A percentile compares a stretch with the other conserved stretches of the same genome.
phyloP scores from a whole-genome alignment of 768 basidiomycete genomes.

The Hysterangium stoloniferum region DNA sequence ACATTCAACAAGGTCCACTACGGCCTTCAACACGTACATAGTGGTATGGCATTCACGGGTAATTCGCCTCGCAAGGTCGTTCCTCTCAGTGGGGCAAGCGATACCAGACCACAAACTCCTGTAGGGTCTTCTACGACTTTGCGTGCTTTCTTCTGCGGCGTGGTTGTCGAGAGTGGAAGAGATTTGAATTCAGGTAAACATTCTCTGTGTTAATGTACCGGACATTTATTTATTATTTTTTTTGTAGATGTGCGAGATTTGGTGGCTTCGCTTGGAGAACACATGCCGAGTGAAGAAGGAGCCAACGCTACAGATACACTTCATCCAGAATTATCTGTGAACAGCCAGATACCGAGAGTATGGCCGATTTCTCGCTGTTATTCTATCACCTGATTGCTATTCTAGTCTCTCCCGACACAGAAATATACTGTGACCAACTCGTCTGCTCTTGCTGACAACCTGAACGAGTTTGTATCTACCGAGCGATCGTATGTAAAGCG shows the following conservation, averaged over 20 bases:
- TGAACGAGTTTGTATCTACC: slow-evolving; percentile 83
- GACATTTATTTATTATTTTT: too few relatives aligned
- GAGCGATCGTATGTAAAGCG: slow-evolving; percentile 86
- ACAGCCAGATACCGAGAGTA: slow-evolving; percentile 16
- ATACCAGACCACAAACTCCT: slow-evolving; percentile 35
- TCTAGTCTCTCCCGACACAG: slow-evolving; percentile 17
- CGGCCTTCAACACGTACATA: neutral
- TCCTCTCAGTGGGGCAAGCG: slow-evolving; percentile 65
- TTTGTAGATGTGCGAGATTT: slow-evolving; percentile 67
- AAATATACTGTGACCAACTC: slow-evolving; percentile 57
- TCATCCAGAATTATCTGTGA: slow-evolving; percentile 25
- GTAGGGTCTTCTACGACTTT: slow-evolving; percentile 27
- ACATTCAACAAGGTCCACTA: neutral
- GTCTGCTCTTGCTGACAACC: slow-evolving; percentile 59
- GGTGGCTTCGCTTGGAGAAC: slow-evolving; percentile 67
- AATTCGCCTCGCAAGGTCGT: slow-evolving; percentile 67
- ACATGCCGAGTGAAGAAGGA: slow-evolving; percentile 26
- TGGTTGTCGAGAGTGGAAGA: slow-evolving; percentile 78
- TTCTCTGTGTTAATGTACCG: slow-evolving; percentile 11
- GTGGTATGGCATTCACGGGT: slow-evolving; percentile 49
- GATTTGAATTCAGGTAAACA: slow-evolving; percentile 55
- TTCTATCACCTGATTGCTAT: slow-evolving; percentile 4
- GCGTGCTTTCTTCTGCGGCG: slow-evolving; percentile 84
- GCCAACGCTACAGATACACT: slow-evolving; percentile 30
- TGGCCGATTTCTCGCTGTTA: slow-evolving; percentile 12